Base-by-base conservation (phyloP, 1,284 basidiomycete genomes). In the Polyporus tsugae region DNA sequence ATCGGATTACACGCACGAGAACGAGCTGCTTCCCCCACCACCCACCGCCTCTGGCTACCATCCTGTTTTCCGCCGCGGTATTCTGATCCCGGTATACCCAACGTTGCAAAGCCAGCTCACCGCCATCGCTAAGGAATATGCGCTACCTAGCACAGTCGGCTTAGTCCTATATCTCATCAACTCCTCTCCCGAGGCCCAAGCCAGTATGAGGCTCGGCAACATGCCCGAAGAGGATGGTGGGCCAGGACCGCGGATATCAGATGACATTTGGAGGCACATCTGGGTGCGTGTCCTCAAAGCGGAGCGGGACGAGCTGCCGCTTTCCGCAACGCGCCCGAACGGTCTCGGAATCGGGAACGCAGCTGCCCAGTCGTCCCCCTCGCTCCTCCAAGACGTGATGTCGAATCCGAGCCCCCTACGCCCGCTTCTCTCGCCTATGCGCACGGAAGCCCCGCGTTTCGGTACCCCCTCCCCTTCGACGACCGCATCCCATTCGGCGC, bases 101-200 rank as follows among this genome's bases (percentile, higher is more conserved):
- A 91, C 88, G 0, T 80, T 95, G 4, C 89, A 92, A 66, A 84
- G 88, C 2, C 93, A 95, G 75, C 81, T 95, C 6, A 81, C 82
- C 53, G 91, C 92, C n/a, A 94, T 95, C 63, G 92, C 94, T n/a
- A 90, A 90, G 77, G 94, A 96, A 79, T 96, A 95, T 77, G 91
- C 91, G 10, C 83, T 96, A 15, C 94, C 94, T 1, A 94, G 91
- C 73, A 92, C 91, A 0, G 80, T 87, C 17, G 94, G 95, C 17
- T 81, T 96, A 64, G 82, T 94, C 55, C 82, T 96, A 4, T 96
- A 94, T 77, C 87, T 96, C 57, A 84, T 93, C 58, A 82, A 84
- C 29, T 78, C 83, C 49, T 73, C 83, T 65, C 71, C 80, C 15
- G 68, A 70, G 6, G 70, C 72, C 11, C 66, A 69, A 36, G 67